Evolutionary conservation across 2,329 filamentous ascomycete species (phyloP), one percentile per base, ranked within the genome.

Genomic region (Chaetomiaceae sp.): DNA sequence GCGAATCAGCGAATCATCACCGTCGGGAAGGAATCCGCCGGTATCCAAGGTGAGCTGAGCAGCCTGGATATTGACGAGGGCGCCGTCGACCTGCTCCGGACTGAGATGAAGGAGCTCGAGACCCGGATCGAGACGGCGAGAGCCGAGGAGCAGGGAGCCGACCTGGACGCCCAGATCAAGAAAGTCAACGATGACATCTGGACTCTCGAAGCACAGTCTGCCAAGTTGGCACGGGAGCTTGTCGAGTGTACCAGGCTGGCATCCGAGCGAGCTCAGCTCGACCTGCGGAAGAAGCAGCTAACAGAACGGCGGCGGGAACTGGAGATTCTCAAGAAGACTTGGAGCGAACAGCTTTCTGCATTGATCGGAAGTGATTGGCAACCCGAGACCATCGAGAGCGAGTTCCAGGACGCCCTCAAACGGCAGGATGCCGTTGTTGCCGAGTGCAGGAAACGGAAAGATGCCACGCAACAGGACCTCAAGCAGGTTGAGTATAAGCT

Each of bases 21-120:
- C 5, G 90, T 93, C 58, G 89, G 95, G 53, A 83, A 78, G 62
- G 86, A 86, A 48, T 81, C 85, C 6, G 70, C 69, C 3, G 70
- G 73, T 1, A 74, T 91, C 30, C 88, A 95, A 63, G 76, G 73
- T 41, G 81, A 86, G 27, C 73, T 89, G 27, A 78, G 85, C 60
- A 73, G 75, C n/a, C 85, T 99, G 49, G 79, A 86, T 31, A 78
- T 91, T 25, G 92, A 99, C 60, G 92, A 97, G 69, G 91, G 91
- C 3, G 81, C 81, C 27, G 88, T 89, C 65, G 86, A 87, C 21
- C 75, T 87, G 3, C 75, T 96, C 6, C 86, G 93, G 60, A 80
- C 83, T 14, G 84, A 86, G 47, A 79, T 87, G 43, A 79, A 82
- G 33, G 87, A 93, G 34, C 76, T 87, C 0, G 79, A 86, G 54